phyloP scores from a whole-genome alignment of 345 rosid species.

The Eucalyptus regnans region DNA sequence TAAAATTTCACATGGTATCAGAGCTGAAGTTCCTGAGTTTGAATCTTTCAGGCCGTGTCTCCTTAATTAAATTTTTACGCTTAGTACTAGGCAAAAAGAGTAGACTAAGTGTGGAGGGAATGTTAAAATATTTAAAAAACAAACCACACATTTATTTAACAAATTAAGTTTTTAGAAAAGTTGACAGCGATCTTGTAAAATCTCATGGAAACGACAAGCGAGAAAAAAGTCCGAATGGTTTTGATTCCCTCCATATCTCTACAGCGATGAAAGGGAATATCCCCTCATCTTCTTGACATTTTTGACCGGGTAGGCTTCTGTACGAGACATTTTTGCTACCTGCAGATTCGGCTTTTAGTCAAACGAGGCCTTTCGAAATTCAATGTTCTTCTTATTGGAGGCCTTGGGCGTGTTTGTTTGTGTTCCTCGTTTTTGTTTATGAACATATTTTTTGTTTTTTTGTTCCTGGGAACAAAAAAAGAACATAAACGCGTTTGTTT shows the following conservation, averaged over 20 bases:
- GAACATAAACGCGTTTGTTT: no score
- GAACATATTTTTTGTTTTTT: no score
- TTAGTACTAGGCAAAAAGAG: no score
- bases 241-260: not conserved
- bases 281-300: not conserved
- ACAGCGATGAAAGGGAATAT: not conserved
- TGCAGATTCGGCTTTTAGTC: not conserved
- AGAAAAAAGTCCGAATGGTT: not conserved
- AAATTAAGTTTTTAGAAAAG: no score
- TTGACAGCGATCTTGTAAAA: no score
- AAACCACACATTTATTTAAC: fast-evolving
- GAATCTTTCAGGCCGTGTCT: fast-evolving
- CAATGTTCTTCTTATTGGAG: not conserved
- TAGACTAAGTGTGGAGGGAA: no score
- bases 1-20: no score
- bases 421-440: no score
- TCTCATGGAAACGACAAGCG: not conserved
- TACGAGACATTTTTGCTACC: not conserved
- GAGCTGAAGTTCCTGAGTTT: fast-evolving
- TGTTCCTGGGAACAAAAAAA: no score
- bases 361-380: not conserved
- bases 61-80: no score
- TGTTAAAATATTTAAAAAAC: no score
- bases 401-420: not conserved
- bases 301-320: not conserved